These are phyloP conservation scores for Paecilomyces formosus DNA, from an alignment of 2,329 filamentous ascomycete species.

Conservation along the genomic window DNA sequence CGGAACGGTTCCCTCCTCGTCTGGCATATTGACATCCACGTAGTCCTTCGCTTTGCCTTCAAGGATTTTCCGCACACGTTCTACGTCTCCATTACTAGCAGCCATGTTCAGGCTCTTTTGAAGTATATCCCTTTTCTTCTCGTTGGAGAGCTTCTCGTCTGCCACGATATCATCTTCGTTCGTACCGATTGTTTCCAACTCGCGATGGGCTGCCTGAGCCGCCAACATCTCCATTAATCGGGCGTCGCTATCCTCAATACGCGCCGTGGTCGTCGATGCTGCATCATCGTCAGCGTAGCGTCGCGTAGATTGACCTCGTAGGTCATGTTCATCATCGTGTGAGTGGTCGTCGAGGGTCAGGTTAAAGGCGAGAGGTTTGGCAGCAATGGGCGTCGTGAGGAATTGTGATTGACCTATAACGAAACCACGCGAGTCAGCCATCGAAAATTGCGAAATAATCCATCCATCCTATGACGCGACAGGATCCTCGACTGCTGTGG, in stretches of 20 bases:
- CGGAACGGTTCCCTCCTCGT: constrained; percentile 93
- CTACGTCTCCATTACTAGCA: constrained; percentile 88
- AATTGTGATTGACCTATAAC: constrained; percentile 84
- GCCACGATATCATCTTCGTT: constrained; percentile 73
- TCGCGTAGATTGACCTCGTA: constrained; percentile 26
- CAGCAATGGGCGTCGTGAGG: constrained; percentile 74
- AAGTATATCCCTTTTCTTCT: constrained; percentile 71
- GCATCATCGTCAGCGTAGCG: constrained; percentile 15
- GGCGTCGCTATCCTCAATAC: constrained; percentile 69
- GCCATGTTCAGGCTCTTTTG: constrained; percentile 92
- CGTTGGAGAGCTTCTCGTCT: constrained; percentile 64
- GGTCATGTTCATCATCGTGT: constrained; percentile 54
- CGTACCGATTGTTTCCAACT: constrained; percentile 59
- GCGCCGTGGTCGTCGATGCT: constrained; percentile 32
- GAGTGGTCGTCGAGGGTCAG: constrained; percentile 72
- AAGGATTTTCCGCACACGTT: constrained; percentile 69
- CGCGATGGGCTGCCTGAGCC: constrained; percentile 79
- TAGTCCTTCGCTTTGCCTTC: constrained; percentile 64
- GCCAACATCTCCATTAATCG: constrained; percentile 94
- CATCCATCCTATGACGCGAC: background rate
- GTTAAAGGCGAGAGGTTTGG: constrained; percentile 79
- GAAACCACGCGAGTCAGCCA: background rate
- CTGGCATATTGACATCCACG: constrained; percentile 77
- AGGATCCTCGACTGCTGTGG: background rate
- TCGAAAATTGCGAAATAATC: background rate